Evolutionary conservation across 2,329 filamentous ascomycete genomes (phyloP), one percentile per base, ranked within the genome.

Genomic region (Lachnum nothofagi): DNA sequence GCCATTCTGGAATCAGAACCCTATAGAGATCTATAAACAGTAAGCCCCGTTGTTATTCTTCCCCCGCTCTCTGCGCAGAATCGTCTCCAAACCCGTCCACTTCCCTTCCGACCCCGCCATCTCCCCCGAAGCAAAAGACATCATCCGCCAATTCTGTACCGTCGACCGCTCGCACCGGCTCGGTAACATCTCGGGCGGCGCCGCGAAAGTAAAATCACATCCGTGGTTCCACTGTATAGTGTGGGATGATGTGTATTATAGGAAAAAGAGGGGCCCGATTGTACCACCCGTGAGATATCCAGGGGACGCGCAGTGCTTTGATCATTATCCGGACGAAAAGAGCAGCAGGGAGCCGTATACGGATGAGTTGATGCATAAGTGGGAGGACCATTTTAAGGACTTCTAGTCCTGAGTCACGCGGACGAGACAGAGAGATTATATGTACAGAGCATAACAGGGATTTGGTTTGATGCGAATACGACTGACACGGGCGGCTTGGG

Each of bases 1-100:
- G 12, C 88, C 88, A 0, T 93, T 91, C 64, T 93, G 87, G 86
- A 84, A 91, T 63, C 83, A 88, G 56, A 91, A 90, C 57, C 87
- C 87, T 1, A 87, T 91, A 57, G 88, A 91, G 65, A 91, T 91
- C 50, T 91, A 91, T 69, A 88, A 89, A 66, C 82, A 85, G 81
- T 83, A 61, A 59, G 77, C 69, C 38, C 33, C 34, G 22, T 29
- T 31, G n/a, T 22, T 35, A 23, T 8, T 31, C 31, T 41, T 45
- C 22, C 33, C 3, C 66, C 68, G 46, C 69, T 67, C 65, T 73
- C 73, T 35, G 77, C 75, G 51, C 74, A 46, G 77, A 61, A 25
- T 72, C 67, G 34, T 75, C 68, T 45, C 71, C 67, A 52, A 57
- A 59, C 3, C 61, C 57, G 42, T 64, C 60, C 51, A 43, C 40